Percentiles rank a stretch among this genome's conserved stretches.
These are phyloP conservation scores for Penicillium argentinense DNA, from an alignment of 495 filamentous ascomycete genomes.

Conservation along the genomic window DNA sequence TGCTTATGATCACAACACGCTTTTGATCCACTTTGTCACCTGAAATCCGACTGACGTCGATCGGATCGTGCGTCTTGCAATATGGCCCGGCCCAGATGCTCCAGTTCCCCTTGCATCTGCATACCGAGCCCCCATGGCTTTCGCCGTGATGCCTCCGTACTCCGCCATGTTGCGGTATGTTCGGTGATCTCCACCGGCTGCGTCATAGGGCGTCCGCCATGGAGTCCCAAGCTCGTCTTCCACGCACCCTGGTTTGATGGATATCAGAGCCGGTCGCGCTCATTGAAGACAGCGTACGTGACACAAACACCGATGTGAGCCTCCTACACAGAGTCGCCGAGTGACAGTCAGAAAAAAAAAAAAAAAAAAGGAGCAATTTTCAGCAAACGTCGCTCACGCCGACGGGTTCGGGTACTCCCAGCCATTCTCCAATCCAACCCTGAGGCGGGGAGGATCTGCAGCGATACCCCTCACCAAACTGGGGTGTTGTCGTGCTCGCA, in stretches of 20 bases:
- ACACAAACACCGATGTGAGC: conserved; percentile 13
- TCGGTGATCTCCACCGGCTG: conserved; percentile 20
- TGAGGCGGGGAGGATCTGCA: conserved; percentile 8
- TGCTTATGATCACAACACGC: too few relatives aligned
- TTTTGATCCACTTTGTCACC: too few relatives aligned
- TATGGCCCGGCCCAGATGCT: conserved; percentile 13
- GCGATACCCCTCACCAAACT: conserved; percentile 10
- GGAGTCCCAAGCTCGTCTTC: conserved; percentile 9
- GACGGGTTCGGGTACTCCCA: too few relatives aligned
- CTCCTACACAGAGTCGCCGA: not conserved
- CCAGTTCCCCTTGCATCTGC: conserved; percentile 28
- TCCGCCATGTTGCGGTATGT: conserved; percentile 11
- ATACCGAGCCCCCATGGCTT: conserved; percentile 9
- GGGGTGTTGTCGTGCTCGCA: not conserved
- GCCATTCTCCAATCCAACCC: not conserved
- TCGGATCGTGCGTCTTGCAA: conserved; percentile 23
- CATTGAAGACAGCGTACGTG: conserved; percentile 7
- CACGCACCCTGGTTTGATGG: conserved; percentile 18
- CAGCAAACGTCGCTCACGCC: too few relatives aligned
- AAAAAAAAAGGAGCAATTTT: not conserved
- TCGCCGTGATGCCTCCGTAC: not conserved
- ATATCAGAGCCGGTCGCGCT: conserved; percentile 7
- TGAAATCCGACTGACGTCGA: too few relatives aligned
- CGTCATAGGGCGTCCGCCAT: conserved; percentile 25
- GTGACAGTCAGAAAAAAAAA: not conserved